Evolutionary conservation across 257 asterid species (phyloP), one percentile per base, ranked within the genome.

Genomic region (Primulina tabacum): DNA sequence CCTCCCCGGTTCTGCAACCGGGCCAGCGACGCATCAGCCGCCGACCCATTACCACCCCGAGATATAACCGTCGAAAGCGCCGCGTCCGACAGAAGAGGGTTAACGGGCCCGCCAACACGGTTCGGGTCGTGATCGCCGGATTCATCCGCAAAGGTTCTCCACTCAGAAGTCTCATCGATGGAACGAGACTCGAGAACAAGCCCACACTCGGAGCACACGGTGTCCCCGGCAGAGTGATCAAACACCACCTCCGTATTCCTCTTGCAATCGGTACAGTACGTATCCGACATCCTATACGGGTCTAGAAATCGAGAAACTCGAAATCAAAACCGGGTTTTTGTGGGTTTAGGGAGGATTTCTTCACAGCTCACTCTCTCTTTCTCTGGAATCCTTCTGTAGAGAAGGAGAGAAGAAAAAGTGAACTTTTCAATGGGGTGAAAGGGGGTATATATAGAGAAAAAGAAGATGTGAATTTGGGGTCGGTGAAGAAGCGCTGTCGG

Each of bases 141-240:
- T 8, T 92, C 97, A 67, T 92, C 96, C 8, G 97, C 97, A 79
- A 92, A 92, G 4, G 83, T 86, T 58, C 98, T 78, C 98, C 97
- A 90, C 89, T 92, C 97, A 1, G 98, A 90, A 0, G 87, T 77
- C 86, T 92, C 98, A 55, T 92, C 98, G 18, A 92, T 90, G 8
- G 97, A 75, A 68, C 96, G 87, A 26, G 96, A 86, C 66, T 92
- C 98, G 79, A 92, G 78, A 8, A 92, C 97, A 24, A 90, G 90
- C 12, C 97, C 98, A 74, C 98, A 92, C 86, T 92, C 98, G 4
- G 97, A 90, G 84, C 98, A 92, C 16, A 92, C 98, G 69, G 96
- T 87, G 80, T 92, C 98, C 21, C 98, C 98, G 2, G 97, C 97
- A 14, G 98, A 81, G 76, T 86, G 97, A 77, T 90, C 98, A 67